Conservation (phyloP, 352 stramenopile genomes). For the Plasmopara viticola region DNA sequence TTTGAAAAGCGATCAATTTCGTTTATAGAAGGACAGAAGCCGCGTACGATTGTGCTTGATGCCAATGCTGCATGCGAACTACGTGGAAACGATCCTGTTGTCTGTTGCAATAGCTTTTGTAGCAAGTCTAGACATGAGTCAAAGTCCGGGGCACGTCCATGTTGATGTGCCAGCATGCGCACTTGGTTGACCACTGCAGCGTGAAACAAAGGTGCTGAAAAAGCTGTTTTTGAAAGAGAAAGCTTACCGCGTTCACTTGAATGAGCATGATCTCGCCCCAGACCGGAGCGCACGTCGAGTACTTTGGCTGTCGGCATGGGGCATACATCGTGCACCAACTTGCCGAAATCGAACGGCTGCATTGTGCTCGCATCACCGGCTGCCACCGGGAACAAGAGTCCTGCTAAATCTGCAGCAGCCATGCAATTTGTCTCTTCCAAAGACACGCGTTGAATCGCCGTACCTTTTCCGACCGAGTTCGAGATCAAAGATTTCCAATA, state of each 20-base stretch:
- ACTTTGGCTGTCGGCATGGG: conserved; percentile 57
- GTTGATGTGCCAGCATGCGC: conserved; percentile 12
- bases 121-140: conserved; percentile 12
- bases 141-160: conserved; percentile 4
- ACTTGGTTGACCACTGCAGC: conserved; percentile 16
- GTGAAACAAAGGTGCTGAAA: conserved; percentile 20
- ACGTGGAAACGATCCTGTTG: conserved; percentile 20
- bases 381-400: conserved; percentile 43
- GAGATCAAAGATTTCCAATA: conserved; percentile 44
- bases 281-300: conserved; percentile 49
- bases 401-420: conserved; percentile 49
- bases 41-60: conserved; percentile 24
- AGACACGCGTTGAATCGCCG: conserved; percentile 24
- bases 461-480: conserved; percentile 2
- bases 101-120: conserved; percentile 20
- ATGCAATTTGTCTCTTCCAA: conserved; percentile 59
- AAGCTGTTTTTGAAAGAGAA: conserved; percentile 6
- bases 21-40: conserved; percentile 7
- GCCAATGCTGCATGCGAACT: conserved; percentile 12
- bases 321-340: conserved; percentile 53
- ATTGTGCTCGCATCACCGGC: conserved; percentile 4
- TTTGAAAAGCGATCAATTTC: conserved; percentile 13
- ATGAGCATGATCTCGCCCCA: conserved; percentile 17
- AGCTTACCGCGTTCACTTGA: conserved; percentile 7
- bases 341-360: conserved; percentile 46